Evolutionary conservation across 352 stramenopile species (phyloP).

Genomic region (Pythium monospermum): DNA sequence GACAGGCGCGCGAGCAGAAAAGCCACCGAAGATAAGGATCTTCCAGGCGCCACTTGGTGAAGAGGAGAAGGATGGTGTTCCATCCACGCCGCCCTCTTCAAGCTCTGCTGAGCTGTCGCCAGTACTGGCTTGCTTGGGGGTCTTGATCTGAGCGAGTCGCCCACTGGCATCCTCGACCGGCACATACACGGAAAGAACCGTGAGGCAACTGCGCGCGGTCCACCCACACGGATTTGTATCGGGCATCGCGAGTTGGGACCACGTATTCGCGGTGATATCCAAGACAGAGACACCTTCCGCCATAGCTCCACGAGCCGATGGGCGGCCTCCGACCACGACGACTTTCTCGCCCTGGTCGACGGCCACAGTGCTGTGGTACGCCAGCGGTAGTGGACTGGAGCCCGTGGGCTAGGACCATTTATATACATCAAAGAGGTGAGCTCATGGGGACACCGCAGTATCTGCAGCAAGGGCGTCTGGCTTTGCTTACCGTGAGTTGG

Average conservation of each 20-base stretch:
- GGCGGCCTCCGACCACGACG: slow-evolving; percentile 43
- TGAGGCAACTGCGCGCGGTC: slow-evolving; percentile 6
- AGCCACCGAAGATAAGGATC: slow-evolving; percentile 58
- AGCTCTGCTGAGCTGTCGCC: slow-evolving; percentile 4
- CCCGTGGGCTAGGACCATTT: slow-evolving; percentile 38
- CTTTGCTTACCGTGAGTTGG: slow-evolving; percentile 28
- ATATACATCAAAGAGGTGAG: too few relatives aligned
- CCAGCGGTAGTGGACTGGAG: slow-evolving; percentile 44
- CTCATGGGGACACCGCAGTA: slow-evolving; percentile 1
- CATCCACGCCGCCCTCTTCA: too few relatives aligned
- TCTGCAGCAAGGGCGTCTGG: not conserved
- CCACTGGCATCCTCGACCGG: slow-evolving; percentile 16
- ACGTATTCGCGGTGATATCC: slow-evolving; percentile 43
- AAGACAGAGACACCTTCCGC: slow-evolving; percentile 38
- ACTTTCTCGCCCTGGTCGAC: slow-evolving; percentile 33
- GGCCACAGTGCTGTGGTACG: slow-evolving; percentile 36
- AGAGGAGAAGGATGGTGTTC: too few relatives aligned
- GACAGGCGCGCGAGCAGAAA: slow-evolving; percentile 23
- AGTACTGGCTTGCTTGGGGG: not conserved
- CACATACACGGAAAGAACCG: slow-evolving; percentile 11
- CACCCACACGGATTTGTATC: slow-evolving; percentile 9
- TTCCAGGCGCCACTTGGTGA: slow-evolving; percentile 2
- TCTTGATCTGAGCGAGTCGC: slow-evolving; percentile 10
- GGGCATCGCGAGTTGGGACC: slow-evolving; percentile 22
- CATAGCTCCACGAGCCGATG: slow-evolving; percentile 20